Evolutionary conservation across 2,329 filamentous ascomycete genomes (phyloP).

Genomic region (Parafenestella ontariensis): DNA sequence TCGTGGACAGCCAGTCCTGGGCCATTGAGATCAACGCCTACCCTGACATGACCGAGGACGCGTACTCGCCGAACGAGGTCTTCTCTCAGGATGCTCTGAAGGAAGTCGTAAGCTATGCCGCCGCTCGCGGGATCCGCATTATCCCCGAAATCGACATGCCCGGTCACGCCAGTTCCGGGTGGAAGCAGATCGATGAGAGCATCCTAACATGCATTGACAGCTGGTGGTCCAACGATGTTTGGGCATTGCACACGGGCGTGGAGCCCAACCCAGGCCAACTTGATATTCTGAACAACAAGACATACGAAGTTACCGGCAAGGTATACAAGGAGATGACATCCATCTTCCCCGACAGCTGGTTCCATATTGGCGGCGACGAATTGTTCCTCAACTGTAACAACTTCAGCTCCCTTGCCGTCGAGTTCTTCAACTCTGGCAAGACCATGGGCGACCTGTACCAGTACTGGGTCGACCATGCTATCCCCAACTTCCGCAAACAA

Average conservation of each 20-base stretch:
- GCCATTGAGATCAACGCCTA: conserved; percentile 58
- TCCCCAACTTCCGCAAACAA: conserved; percentile 58
- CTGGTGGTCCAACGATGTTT: conserved; percentile 68
- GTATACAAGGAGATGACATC: conserved; percentile 62
- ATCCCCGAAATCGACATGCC: conserved; percentile 70
- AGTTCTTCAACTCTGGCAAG: conserved; percentile 60
- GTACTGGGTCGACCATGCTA: conserved; percentile 61
- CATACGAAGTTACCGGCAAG: conserved; percentile 61
- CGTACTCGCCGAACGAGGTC: conserved; percentile 59
- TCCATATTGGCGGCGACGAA: conserved; percentile 65
- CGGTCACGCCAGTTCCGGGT: conserved; percentile 63
- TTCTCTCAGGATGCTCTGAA: conserved; percentile 55
- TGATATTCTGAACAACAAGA: conserved; percentile 63
- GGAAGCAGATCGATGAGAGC: conserved; percentile 63
- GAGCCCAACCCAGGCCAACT: conserved; percentile 65
- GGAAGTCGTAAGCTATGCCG: conserved; percentile 58
- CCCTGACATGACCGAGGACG: conserved; percentile 62
- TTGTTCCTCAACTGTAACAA: conserved; percentile 65
- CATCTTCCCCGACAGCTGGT: conserved; percentile 61
- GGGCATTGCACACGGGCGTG: conserved; percentile 61
- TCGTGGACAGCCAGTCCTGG: conserved; percentile 65
- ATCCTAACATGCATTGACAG: conserved; percentile 64
- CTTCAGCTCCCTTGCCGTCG: conserved; percentile 58
- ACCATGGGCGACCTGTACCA: conserved; percentile 61
- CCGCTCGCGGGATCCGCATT: conserved; percentile 64